Conservation (phyloP, 2,329 filamentous ascomycete species). For the Aaosphaeria pasadenensis region DNA sequence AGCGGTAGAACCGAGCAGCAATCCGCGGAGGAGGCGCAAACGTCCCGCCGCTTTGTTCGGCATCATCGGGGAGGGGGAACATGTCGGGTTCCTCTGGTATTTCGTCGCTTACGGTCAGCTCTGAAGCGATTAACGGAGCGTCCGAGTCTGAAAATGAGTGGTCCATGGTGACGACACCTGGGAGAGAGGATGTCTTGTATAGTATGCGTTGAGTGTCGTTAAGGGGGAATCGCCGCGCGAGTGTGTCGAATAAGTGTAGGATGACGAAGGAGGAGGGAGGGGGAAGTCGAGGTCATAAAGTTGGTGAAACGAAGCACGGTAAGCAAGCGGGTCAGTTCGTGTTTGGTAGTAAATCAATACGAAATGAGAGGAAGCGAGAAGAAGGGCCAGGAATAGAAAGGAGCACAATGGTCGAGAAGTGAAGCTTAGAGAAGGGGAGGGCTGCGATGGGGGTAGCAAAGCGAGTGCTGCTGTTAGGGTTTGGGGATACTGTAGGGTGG, state of each 20-base stretch:
- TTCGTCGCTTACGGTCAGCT: conserved; percentile 33
- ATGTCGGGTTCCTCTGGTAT: conserved; percentile 42
- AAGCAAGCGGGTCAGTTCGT: conserved; percentile 1
- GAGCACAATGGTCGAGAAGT: conserved; percentile 8
- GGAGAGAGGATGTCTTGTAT: background rate
- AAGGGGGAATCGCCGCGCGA: background rate
- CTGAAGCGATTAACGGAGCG: conserved; percentile 20
- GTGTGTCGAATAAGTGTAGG: conserved; percentile 3
- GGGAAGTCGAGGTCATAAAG: conserved; percentile 3
- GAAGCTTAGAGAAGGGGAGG: conserved; percentile 9
- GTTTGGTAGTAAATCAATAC: conserved; percentile 1
- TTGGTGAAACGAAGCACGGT: conserved; percentile 11
- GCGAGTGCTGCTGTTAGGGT: background rate
- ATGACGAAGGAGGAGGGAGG: conserved; percentile 1
- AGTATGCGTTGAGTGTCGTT: background rate
- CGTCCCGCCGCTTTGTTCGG: conserved; percentile 36
- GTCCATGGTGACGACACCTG: conserved; percentile 8
- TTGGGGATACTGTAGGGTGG: background rate
- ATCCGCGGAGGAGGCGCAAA: conserved; percentile 72
- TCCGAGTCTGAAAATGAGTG: conserved; percentile 34
- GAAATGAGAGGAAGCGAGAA: conserved; percentile 3
- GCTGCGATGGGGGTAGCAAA: background rate
- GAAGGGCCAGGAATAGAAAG: conserved; percentile 8
- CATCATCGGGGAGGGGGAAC: conserved; percentile 37
- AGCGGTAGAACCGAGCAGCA: conserved; percentile 71